A percentile compares a stretch with the other conserved stretches of the same genome.
phyloP scores from a whole-genome alignment of 305 asterid species.

The Fraxinus angustifolia region DNA sequence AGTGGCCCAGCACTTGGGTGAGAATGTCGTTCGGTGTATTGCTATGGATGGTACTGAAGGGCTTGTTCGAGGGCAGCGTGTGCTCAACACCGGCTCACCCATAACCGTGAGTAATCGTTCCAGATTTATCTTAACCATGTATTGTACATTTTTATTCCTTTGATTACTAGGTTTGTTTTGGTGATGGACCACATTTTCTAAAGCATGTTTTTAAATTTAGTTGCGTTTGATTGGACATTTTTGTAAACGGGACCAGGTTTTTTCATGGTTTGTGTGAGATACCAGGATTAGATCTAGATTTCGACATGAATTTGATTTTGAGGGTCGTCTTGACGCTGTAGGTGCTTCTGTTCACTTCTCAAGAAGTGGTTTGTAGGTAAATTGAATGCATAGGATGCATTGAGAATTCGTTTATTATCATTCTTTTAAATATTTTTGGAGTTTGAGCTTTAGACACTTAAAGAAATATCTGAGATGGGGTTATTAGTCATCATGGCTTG shows the following conservation, averaged over 20 bases:
- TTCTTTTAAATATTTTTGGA: background rate
- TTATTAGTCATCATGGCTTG: background rate
- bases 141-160: background rate
- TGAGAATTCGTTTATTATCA: background rate
- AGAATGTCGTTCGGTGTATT: constrained; percentile 82
- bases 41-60: constrained; percentile 99
- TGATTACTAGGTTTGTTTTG: background rate
- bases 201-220: background rate
- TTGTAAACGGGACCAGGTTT: background rate
- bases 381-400: background rate
- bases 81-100: constrained; percentile 93
- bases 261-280: background rate
- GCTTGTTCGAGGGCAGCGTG: constrained; percentile 86
- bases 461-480: background rate
- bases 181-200: background rate
- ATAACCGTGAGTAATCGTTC: constrained; percentile 63
- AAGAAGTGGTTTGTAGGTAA: background rate
- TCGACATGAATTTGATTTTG: constrained; percentile 6
- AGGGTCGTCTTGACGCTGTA: constrained; percentile 9
- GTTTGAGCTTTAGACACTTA: background rate
- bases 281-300: constrained; percentile 14
- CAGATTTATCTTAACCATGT: background rate
- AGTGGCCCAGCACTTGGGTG: constrained; percentile 96
- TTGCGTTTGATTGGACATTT: constrained; percentile 5
- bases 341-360: background rate